Conservation (phyloP, 768 basidiomycete genomes). For the Kwoniella bestiolae region DNA sequence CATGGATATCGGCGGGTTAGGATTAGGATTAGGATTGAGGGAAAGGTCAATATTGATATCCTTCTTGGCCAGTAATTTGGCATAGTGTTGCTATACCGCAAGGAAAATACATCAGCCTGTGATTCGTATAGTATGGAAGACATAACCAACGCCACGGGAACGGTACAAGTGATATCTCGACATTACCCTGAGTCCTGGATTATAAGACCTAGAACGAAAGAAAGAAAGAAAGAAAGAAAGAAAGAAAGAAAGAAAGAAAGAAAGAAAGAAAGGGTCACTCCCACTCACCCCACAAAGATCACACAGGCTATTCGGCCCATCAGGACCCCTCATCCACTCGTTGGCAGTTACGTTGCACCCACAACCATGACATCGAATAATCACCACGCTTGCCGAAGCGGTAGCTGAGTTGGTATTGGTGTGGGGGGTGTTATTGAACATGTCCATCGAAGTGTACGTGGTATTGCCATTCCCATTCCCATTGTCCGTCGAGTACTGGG, state of each 20-base stretch:
- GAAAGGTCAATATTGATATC: constrained; percentile 4
- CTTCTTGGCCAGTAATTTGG: constrained; percentile 28
- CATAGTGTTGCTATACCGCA: constrained; percentile 32
- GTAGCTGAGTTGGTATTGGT: not conserved
- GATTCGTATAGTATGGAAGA: not conserved
- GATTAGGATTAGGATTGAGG: too few species aligned
- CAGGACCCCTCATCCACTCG: constrained; percentile 48
- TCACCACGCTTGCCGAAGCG: not conserved
- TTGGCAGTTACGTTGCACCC: constrained; percentile 27
- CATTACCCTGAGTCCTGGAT: too few species aligned
- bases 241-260: too few species aligned
- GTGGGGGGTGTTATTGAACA: constrained; percentile 1
- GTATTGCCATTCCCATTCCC: not conserved
- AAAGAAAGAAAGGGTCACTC: not conserved
- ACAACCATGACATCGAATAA: constrained; percentile 44
- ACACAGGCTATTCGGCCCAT: constrained; percentile 50
- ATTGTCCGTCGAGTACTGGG: not conserved
- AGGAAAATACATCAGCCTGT: not conserved
- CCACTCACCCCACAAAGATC: constrained; percentile 49
- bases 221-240: too few species aligned
- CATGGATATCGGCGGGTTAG: too few species aligned
- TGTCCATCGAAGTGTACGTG: not conserved
- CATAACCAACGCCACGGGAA: too few species aligned
- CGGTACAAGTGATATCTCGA: too few species aligned
- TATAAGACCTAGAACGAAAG: too few species aligned